phyloP scores from a whole-genome alignment of 2,329 filamentous ascomycete species.

The Ambrosiella beaveri region DNA sequence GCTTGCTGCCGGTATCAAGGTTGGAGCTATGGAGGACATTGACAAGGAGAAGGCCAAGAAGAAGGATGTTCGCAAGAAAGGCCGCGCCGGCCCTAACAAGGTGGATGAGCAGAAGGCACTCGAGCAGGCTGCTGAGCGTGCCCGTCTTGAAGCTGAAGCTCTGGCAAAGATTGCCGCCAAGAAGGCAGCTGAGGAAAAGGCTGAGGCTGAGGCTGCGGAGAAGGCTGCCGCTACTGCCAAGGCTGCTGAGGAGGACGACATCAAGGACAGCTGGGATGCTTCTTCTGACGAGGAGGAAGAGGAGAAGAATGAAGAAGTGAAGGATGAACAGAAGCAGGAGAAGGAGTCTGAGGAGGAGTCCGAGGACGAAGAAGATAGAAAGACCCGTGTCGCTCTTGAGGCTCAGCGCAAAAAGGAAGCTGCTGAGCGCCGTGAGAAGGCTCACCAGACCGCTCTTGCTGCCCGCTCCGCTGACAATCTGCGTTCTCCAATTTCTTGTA shows the following conservation, averaged over 20 bases:
- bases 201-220: slow-evolving; percentile 36
- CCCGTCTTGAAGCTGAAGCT: slow-evolving; percentile 49
- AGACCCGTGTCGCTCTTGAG: slow-evolving; percentile 55
- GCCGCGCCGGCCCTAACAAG: slow-evolving; percentile 26
- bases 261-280: slow-evolving; percentile 94
- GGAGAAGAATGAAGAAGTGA: slow-evolving; percentile 17
- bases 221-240: slow-evolving; percentile 36
- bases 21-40: slow-evolving; percentile 42
- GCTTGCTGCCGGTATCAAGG: slow-evolving; percentile 58
- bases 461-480: slow-evolving; percentile 87
- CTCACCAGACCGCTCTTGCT: slow-evolving; percentile 79
- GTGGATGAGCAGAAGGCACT: slow-evolving; percentile 58
- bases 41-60: slow-evolving; percentile 48
- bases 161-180: slow-evolving; percentile 44
- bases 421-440: slow-evolving; percentile 71
- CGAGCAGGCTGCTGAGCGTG: slow-evolving; percentile 61
- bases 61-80: slow-evolving; percentile 74
- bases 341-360: slow-evolving; percentile 44
- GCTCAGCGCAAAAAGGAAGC: slow-evolving; percentile 74
- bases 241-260: slow-evolving; percentile 53
- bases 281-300: slow-evolving; percentile 57
- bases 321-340: slow-evolving; percentile 16
- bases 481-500: slow-evolving; percentile 97
- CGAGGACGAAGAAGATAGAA: slow-evolving; percentile 54
- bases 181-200: slow-evolving; percentile 39